Conservation (phyloP, 2,329 filamentous ascomycete genomes). For the Ascochyta fabae region DNA sequence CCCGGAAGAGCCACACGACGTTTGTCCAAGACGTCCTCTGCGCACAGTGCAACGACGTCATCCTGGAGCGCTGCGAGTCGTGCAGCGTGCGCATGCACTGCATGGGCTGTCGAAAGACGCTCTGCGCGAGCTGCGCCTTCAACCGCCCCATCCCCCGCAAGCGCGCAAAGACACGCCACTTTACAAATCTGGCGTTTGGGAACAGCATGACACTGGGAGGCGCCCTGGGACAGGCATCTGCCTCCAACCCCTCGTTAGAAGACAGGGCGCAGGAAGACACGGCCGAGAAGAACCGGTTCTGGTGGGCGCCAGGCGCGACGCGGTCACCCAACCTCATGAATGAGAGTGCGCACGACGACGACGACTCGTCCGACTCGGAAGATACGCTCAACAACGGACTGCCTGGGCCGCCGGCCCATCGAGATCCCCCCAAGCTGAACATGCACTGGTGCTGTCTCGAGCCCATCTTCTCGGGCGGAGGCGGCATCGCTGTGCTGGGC, state of each 20-base stretch:
- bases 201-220: constrained; percentile 33
- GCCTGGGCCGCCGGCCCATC: constrained; percentile 40
- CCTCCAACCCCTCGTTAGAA: constrained; percentile 34
- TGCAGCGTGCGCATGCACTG: constrained; percentile 68
- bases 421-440: constrained; percentile 57
- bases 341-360: constrained; percentile 52
- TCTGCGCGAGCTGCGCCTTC: constrained; percentile 66
- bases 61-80: constrained; percentile 64
- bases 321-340: constrained; percentile 66
- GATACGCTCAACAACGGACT: constrained; percentile 47
- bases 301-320: constrained; percentile 65
- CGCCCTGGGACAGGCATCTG: constrained; percentile 38
- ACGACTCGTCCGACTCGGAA: constrained; percentile 49
- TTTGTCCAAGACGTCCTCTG: constrained; percentile 63
- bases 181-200: constrained; percentile 46
- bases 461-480: constrained; percentile 65
- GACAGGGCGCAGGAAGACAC: constrained; percentile 30
- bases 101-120: constrained; percentile 65
- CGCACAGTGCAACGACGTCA: constrained; percentile 60
- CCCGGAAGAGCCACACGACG: constrained; percentile 59
- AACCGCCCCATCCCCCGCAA: constrained; percentile 59
- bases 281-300: constrained; percentile 52
- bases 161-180: constrained; percentile 48
- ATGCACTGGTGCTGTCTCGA: constrained; percentile 68
- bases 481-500: constrained; percentile 64